Conservation (phyloP, 768 basidiomycete species). For the Tephrocybe sp. region DNA sequence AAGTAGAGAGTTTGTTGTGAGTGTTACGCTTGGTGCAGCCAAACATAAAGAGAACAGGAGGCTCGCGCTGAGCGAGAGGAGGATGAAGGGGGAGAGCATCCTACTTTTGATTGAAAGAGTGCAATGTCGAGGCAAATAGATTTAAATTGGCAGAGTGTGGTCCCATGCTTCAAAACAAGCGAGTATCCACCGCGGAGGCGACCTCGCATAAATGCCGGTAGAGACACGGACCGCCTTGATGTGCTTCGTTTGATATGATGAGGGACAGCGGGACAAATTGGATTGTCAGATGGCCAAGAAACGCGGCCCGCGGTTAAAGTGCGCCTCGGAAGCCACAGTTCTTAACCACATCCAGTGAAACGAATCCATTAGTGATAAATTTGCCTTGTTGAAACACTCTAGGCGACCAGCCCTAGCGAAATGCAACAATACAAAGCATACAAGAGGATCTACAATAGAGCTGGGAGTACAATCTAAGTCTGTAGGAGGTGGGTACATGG, state of each 20-base stretch:
- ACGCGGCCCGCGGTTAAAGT: conserved; percentile 6
- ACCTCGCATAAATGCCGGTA: conserved; percentile 3
- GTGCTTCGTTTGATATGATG: conserved; percentile 3
- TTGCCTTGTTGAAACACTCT: too few relatives aligned
- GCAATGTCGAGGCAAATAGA: background rate
- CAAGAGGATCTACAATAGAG: background rate
- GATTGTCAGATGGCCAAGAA: conserved; percentile 10
- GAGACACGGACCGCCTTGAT: conserved; percentile 9
- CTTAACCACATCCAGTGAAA: too few relatives aligned
- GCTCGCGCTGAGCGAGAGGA: conserved; percentile 9
- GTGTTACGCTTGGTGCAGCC: conserved; percentile 41
- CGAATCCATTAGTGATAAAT: too few relatives aligned
- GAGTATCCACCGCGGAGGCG: background rate
- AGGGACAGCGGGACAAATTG: background rate
- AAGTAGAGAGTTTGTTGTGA: conserved; percentile 35
- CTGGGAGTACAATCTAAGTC: conserved; percentile 3
- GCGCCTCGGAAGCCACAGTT: too few relatives aligned
- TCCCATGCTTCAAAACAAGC: background rate
- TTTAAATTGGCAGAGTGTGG: background rate
- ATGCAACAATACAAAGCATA: background rate
- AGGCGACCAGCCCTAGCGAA: too few relatives aligned
- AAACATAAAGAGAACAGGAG: conserved; percentile 12
- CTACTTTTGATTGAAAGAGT: background rate
- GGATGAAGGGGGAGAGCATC: conserved; percentile 11
- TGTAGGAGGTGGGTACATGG: background rate